Base-by-base conservation (phyloP, 1,284 basidiomycete genomes). In the Sanghuangporus sanghuang region DNA sequence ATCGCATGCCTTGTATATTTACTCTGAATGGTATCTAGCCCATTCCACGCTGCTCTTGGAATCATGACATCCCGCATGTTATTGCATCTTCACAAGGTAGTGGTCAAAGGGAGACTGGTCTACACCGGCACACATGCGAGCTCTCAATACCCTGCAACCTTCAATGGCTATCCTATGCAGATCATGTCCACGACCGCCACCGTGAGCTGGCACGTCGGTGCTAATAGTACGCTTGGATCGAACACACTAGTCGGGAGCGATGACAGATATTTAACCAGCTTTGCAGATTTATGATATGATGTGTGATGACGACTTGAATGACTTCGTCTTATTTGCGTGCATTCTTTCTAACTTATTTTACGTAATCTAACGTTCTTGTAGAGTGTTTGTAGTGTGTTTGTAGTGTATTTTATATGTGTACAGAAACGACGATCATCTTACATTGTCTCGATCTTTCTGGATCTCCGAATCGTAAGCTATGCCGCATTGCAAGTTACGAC, bases 1-100 rank as follows among this genome's bases (percentile, higher is more conserved):
- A 60, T 23, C 11, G n/a, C 1, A 23, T 42, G 35, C 18, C 23
- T 44, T 12, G 12, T 9, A 23, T 42, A 11, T 27, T 42, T 42
- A 14, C 16, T 32, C 27, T 52, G 39, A 35, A 14, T 23, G n/a
- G 23, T 14, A 40, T 23, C 18, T 59, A 81, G 79, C 9, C 78
- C 79, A n/a, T 81, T 81, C 65, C 79, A 81, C 59, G 79, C 78
- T 23, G 78, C 79, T 7, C 72, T 80, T 32, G 79, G 78, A 1
- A 80, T 81, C 23, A 72, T 79, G 67, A 80, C 79, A 12, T 71
- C 74, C 2, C 75, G 79, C 12, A 77, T 81, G 77, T 71, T 80
- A 27, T 71, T 81, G 21, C 77, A 78, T 64, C 70, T 80, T 5
- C 74, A 74, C 58, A 78, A 77, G 65, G 65, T 68, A 5, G 72